Base-by-base conservation (phyloP, 345 rosid species). In the Murraya koenigii region DNA sequence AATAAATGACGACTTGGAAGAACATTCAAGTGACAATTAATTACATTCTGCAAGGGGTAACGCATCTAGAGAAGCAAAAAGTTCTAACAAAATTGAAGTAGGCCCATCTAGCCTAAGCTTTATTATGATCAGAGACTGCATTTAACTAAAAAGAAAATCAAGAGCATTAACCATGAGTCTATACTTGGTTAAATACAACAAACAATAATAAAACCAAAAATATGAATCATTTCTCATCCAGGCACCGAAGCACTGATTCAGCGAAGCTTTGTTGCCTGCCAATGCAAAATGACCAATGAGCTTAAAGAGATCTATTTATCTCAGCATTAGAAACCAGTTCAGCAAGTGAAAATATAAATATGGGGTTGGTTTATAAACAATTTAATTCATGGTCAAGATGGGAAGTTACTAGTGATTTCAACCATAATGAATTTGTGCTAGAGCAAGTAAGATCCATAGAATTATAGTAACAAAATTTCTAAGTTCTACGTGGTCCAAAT, bases 211-310 rank as follows among this genome's bases (percentile, higher is more conserved):
- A 36, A 36, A 35, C 3, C 52, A 77, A 49, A 59, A 32, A 9
- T 66, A 61, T 30, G 59, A 1, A 14, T 92, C 91, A 93, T 80
- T 88, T 85, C 82, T 92, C 97, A 80, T 94, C 95, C 80, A 92
- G 80, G 69, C 92, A 85, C 69, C 70, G 93, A 77, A 94, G 88
- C 75, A 96, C 91, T 1, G 90, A 87, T 84, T 94, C 99, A 1
- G 97, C 97, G 74, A 96, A 96, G 85, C 87, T 89, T 82, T 89
- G 93, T 79, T 96, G 99, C 92, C 99, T 96, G 95, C 82, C 72
- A 79, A 78, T 62, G 26, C 44, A 60, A 78, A 69, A 44, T 30
- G 49, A 67, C 44, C 64, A 54, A 75, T 47, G 69, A 69, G 72
- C 60, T 71, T 65, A 4, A 44, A 69, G 33, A 77, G 33, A 62